A percentile compares a stretch with the other conserved stretches of the same genome.
Evolutionary conservation across 176 grass and related monocot species (phyloP).

Genomic region (Carex kokanica): DNA sequence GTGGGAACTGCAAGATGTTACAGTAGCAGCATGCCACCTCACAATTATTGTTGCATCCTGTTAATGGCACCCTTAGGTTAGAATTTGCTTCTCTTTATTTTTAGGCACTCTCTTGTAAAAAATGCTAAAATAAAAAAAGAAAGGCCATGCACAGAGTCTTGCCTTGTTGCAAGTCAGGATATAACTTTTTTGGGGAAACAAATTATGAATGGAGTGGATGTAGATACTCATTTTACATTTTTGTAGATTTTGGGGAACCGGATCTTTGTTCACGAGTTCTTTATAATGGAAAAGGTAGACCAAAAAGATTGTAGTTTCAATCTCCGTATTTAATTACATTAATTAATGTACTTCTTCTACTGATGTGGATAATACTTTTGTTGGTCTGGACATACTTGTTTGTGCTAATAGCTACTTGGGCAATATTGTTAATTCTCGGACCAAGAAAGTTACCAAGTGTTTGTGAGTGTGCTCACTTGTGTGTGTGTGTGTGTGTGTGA

Average conservation of each 20-base stretch:
- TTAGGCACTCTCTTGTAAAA: not conserved
- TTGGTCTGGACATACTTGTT: not conserved
- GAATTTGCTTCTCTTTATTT: constrained; percentile 5
- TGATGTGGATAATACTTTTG: not conserved
- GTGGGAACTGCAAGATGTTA: constrained; percentile 19
- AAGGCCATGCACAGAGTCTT: not conserved
- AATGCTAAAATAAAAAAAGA: not conserved
- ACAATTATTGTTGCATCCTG: constrained; percentile 30
- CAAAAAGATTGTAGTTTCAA: not conserved
- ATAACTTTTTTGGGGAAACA: not conserved
- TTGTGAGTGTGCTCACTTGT: not conserved
- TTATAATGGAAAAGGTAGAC: not conserved
- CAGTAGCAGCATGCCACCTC: constrained; percentile 34
- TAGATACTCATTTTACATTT: not conserved
- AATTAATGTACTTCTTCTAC: not conserved
- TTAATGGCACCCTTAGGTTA: constrained; percentile 2
- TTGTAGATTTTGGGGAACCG: not conserved
- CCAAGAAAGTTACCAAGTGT: not conserved
- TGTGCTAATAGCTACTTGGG: not conserved
- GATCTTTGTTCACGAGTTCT: not conserved
- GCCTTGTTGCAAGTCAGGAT: not conserved
- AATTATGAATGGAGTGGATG: not conserved
- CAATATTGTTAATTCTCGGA: not conserved
- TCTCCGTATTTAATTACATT: not conserved
- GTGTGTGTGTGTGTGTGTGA: not conserved